Evolutionary conservation across 305 asterid species (phyloP).

Genomic region (Fraxinus albicans): DNA sequence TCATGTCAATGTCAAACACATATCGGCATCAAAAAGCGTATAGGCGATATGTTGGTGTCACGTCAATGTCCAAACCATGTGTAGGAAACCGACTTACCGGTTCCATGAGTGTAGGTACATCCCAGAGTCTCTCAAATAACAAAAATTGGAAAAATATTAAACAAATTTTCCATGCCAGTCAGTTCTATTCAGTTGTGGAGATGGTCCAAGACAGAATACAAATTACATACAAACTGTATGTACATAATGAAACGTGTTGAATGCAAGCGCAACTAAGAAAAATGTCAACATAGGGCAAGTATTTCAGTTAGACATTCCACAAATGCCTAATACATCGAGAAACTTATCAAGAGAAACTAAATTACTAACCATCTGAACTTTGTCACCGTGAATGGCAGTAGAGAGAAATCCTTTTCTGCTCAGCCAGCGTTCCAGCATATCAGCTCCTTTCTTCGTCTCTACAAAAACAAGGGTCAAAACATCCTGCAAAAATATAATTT

Average conservation of each 20-base stretch:
- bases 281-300: not conserved
- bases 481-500: conserved; percentile 31
- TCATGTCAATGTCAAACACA: not conserved
- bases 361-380: conserved; percentile 59
- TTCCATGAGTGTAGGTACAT: not conserved
- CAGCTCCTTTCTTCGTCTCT: conserved; percentile 78
- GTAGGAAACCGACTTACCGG: not conserved
- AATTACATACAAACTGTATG: not conserved
- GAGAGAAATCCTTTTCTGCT: conserved; percentile 50
- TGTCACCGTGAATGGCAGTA: conserved; percentile 76
- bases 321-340: not conserved
- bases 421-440: conserved; percentile 59
- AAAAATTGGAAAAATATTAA: not conserved
- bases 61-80: not conserved
- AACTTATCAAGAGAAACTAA: not conserved
- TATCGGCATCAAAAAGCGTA: not conserved
- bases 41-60: not conserved
- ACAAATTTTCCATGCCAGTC: not conserved
- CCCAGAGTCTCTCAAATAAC: not conserved
- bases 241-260: not conserved
- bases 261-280: not conserved
- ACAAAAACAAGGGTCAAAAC: conserved; percentile 63
- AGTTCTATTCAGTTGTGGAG: not conserved
- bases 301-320: not conserved
- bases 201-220: not conserved